phyloP scores from a whole-genome alignment of 2,329 filamentous ascomycete species.

The Apiospora marii region DNA sequence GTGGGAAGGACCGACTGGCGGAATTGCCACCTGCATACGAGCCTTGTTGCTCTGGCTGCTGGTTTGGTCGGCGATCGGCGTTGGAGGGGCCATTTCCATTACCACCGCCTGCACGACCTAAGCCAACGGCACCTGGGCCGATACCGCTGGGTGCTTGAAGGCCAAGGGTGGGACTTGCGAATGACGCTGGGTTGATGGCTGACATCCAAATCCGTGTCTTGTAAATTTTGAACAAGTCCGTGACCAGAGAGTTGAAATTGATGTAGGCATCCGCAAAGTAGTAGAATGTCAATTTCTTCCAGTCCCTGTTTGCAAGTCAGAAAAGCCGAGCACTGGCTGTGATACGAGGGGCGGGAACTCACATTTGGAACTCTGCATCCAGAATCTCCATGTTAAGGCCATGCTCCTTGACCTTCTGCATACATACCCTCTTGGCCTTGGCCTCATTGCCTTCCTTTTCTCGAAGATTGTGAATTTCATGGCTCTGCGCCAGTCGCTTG shows the following conservation, averaged over 20 bases:
- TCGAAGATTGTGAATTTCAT: conserved; percentile 86
- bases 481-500: conserved; percentile 89
- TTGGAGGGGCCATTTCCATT: conserved; percentile 36
- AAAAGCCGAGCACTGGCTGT: not conserved
- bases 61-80: conserved; percentile 57
- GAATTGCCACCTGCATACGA: conserved; percentile 48
- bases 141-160: conserved; percentile 74
- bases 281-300: conserved; percentile 98
- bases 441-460: conserved; percentile 98
- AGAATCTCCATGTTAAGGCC: conserved; percentile 98
- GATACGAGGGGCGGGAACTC: conserved; percentile 48
- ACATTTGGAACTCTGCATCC: conserved; percentile 99
- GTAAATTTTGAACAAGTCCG: conserved; percentile 98
- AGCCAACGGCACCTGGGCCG: conserved; percentile 70
- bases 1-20: conserved; percentile 52
- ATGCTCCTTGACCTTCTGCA: conserved; percentile 95
- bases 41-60: conserved; percentile 49
- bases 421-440: conserved; percentile 95
- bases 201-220: conserved; percentile 99
- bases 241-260: conserved; percentile 98
- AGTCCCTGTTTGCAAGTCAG: conserved; percentile 72
- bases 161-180: conserved; percentile 79
- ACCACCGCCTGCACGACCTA: conserved; percentile 55
- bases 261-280: conserved; percentile 98
- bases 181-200: conserved; percentile 96